Base-by-base conservation (phyloP, 352 stramenopile species). In the Pythium periplocum region DNA sequence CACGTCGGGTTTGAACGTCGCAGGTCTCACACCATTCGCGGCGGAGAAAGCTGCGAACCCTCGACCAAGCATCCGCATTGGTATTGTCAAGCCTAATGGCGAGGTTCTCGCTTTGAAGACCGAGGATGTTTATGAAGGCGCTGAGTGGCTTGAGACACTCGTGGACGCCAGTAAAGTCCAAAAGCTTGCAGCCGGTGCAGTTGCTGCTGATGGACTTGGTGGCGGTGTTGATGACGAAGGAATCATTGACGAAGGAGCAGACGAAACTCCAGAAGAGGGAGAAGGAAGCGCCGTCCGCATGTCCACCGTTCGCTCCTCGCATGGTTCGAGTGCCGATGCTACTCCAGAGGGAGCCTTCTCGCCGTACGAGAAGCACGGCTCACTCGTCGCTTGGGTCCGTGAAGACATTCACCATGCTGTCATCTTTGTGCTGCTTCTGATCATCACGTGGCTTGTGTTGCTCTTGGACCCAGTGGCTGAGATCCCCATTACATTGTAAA, bases 91-190 rank as follows among this genome's bases (percentile, higher is more conserved):
- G 45, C 62, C 71, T 0, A 87, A 78, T 33, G 82, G 82, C 2
- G 76, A 90, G 53, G 75, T 87, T 26, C 39, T 90, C 10, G 79
- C 81, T 4, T 41, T 93, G 31, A 71, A 78, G 30, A 88, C 79
- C 0, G 82, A 93, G 45, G 89, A 73, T 49, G 86, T 90, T 42
- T 88, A 88, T 48, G 82, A 93, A 67, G 82, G 82, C 12, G 78
- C 79, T 36, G 82, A 93, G 52, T 93, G 82, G 82, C 61, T 93
- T 3, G 82, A 93, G 48, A 86, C 77, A 2, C 65, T 91, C 7
- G 83, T 69, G 1, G 78, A 91, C 51, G 81, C 81, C 3, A 90
- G 75, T 46, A 70, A 82, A 7, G 75, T 87, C 33, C 60, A 53
- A 17, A 51, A 53, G 1, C n/a, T 50, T 26, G 45, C 49, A 38